Conservation (phyloP, 768 basidiomycete genomes). For the Fomitopsis serialis region DNA sequence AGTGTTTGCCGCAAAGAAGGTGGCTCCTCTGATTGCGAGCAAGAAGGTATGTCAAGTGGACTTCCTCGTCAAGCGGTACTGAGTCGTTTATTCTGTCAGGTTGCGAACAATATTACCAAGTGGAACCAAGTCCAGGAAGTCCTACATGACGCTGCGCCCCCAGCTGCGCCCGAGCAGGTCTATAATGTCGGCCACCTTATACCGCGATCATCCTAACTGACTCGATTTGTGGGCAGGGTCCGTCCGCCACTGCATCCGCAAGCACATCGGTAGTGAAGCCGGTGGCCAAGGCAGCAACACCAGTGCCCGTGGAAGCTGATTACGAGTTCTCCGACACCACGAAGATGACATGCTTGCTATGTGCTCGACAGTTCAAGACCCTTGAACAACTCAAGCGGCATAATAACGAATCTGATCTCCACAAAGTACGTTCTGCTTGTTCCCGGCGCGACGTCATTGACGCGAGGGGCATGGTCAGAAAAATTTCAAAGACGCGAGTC, state of each 20-base stretch:
- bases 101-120: slow-evolving; percentile 80
- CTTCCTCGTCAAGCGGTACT: not conserved
- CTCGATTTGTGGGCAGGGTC: not conserved
- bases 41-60: slow-evolving; percentile 55
- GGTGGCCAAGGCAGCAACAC: slow-evolving; percentile 25
- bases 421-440: slow-evolving; percentile 91
- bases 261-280: slow-evolving; percentile 2
- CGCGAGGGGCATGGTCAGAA: slow-evolving; percentile 52
- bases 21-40: slow-evolving; percentile 78
- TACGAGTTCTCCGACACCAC: slow-evolving; percentile 80
- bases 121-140: slow-evolving; percentile 97
- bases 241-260: slow-evolving; percentile 2
- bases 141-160: slow-evolving; percentile 32
- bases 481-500: slow-evolving; percentile 70
- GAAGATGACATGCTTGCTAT: slow-evolving; percentile 81
- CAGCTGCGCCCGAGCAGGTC: not conserved
- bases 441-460: too few relatives aligned
- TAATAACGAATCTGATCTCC: slow-evolving; percentile 89
- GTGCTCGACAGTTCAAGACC: slow-evolving; percentile 89
- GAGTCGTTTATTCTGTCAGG: slow-evolving; percentile 3
- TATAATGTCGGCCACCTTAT: not conserved
- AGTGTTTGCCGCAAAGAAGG: slow-evolving; percentile 57
- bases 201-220: not conserved
- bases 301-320: slow-evolving; percentile 48
- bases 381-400: slow-evolving; percentile 84